A percentile compares a stretch with the other conserved stretches of the same genome.
Conservation (phyloP, 2,329 filamentous ascomycete genomes). For the Aspergillus brasiliensis region DNA sequence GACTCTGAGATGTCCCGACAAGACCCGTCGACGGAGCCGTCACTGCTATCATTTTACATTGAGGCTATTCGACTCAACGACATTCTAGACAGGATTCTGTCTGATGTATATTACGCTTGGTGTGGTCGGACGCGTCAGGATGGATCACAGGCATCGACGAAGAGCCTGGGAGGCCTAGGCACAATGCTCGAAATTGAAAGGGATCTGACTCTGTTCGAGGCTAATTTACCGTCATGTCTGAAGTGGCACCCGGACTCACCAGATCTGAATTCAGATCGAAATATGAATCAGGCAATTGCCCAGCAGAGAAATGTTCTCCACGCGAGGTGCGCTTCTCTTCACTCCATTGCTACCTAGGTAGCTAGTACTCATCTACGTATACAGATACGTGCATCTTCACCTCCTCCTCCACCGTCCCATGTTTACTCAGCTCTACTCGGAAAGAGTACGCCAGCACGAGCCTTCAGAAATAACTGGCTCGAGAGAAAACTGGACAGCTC, state of each 20-base stretch:
- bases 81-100: slow-evolving; percentile 37
- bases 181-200: slow-evolving; percentile 33
- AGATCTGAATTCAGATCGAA: not conserved
- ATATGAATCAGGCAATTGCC: no score
- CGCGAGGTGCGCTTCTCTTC: slow-evolving; percentile 25
- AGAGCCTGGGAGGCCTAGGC: slow-evolving; percentile 19
- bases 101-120: slow-evolving; percentile 37
- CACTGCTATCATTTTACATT: slow-evolving; percentile 31
- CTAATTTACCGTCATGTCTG: no score
- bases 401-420: slow-evolving; percentile 38
- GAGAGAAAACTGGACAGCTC: slow-evolving; percentile 1
- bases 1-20: not conserved
- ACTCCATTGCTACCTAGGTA: not conserved
- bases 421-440: slow-evolving; percentile 36
- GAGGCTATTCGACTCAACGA: slow-evolving; percentile 30
- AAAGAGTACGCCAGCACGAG: slow-evolving; percentile 3
- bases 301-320: slow-evolving; percentile 36
- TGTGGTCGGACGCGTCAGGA: slow-evolving; percentile 14
- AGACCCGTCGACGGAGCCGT: slow-evolving; percentile 11
- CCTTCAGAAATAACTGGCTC: not conserved
- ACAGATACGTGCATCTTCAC: slow-evolving; percentile 35
- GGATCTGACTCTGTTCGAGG: slow-evolving; percentile 14
- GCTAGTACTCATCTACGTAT: not conserved
- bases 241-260: no score
- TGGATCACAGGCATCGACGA: not conserved